Base-by-base conservation (phyloP, 495 filamentous ascomycete genomes). In the Friedmanniomyces simplex region DNA sequence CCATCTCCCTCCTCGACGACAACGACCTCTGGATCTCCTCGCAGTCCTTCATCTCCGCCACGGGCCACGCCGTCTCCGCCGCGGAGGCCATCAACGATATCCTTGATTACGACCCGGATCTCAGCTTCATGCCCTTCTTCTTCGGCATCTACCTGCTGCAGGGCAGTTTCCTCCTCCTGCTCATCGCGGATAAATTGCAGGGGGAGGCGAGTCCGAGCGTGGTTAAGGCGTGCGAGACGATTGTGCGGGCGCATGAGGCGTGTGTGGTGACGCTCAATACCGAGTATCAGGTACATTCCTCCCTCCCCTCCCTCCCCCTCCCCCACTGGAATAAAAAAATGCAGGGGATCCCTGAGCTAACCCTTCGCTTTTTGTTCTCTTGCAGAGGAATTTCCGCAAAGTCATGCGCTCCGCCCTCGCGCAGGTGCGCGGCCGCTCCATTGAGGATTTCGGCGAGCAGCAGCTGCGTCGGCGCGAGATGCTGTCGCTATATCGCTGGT, bases 121-220 rank as follows among this genome's bases (percentile, higher is more conserved):
- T 90, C 25, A 88, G 86, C 64, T 90, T 89, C 71, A 91, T 90
- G 86, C 87, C 87, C 7, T 91, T 89, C 76, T 88, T 91, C 71
- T 91, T 89, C 66, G 87, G 87, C 50, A 89, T 91, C 63, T 90
- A 90, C 63, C 76, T 91, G 6, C 71, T 91, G 34, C 87, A 91
- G 62, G 86, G 87, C n/a, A 89, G 86, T 46, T 91, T 91, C 70
- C 68, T 91, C 25, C 75, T 91, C 20, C 76, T 91, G 2, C 73
- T 91, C 46, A 89, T 88, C 39, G 87, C 87, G 57, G 87, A 91
- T 67, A 91, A 90, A 71, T 74, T 91, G 51, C 85, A 88, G 66
- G 82, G 81, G 12, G 86, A 88, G 61, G 86, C 86, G 1, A 85
- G 82, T 57, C 81, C 85, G 0, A 89, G 82, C 66, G 85, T 91